Evolutionary conservation across 768 basidiomycete genomes (phyloP), one percentile per base, ranked within the genome.

Genomic region (Phlebiopsis gigantea): DNA sequence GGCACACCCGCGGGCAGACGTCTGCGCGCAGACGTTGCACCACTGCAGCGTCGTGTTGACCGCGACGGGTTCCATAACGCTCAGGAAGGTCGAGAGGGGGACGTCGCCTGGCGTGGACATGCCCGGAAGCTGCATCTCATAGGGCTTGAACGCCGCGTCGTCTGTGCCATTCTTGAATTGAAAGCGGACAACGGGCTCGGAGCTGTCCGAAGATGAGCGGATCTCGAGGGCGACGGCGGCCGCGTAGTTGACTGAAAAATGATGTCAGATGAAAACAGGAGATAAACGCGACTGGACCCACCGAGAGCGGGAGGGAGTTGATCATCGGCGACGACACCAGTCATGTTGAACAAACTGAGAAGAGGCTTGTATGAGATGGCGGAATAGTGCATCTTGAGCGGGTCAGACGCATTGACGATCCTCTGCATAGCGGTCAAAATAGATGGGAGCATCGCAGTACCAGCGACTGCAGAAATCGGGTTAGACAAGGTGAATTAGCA

Each of bases 311-410:
- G 77, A 7, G 88, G 74, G 60, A 78, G 62, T 1, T 82, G 78
- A 54, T 79, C 76, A 47, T 74, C 69, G 14, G 73, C 65, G 14
- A 77, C 76, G 30, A 77, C 76, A 3, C 79, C 76, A 0, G 85
- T 88, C 80, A 92, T 83, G 69, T 87, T 86, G 75, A 91, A 90
- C 46, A 90, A 69, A 7, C 84, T 85, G 39, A 90, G 59, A 72
- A 90, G 85, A 0, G 88, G 88, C 68, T 90, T 90, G 75, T 90
- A 91, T 0, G 87, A 77, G 54, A 84, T 74, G 12, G 81, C 82
- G 29, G 80, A 72, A 58, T 85, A 79, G 19, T 75, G 68, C 46
- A 92, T 63, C 65, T 83, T 82, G 57, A 83, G 64, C 1, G 83
- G 78, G 59, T 82, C 75, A 4, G 74, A 71, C 3, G 67, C 41